phyloP scores from a whole-genome alignment of 2,329 filamentous ascomycete genomes.

The Neonectria hederae region DNA sequence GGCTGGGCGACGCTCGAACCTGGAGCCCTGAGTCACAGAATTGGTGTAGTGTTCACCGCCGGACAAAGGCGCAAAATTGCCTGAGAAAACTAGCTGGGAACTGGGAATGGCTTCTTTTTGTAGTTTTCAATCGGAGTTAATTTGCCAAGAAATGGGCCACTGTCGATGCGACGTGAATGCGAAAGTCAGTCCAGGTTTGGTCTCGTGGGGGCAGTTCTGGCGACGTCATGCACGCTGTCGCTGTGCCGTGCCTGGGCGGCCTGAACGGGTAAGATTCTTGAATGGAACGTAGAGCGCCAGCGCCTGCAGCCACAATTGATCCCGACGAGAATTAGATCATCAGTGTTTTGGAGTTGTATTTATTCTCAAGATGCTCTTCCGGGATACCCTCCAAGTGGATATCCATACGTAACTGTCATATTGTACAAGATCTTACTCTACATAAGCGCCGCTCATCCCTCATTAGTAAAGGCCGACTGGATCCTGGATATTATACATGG shows the following conservation, averaged over 20 bases:
- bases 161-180: not conserved
- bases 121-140: not conserved
- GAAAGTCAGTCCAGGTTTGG: not conserved
- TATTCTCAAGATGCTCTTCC: not conserved
- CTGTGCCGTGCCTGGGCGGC: not conserved
- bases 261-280: constrained; percentile 26
- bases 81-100: not conserved
- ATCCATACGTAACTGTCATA: not conserved
- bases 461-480: constrained; percentile 27
- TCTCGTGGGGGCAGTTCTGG: constrained; percentile 11
- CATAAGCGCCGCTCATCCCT: constrained; percentile 24
- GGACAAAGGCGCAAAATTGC: not conserved
- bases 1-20: constrained; percentile 38
- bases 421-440: constrained; percentile 26
- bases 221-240: constrained; percentile 14
- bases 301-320: not conserved
- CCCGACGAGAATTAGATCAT: not conserved
- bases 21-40: not conserved
- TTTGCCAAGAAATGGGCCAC: not conserved
- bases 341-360: not conserved
- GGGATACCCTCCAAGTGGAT: not conserved
- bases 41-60: not conserved
- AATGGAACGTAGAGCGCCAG: constrained; percentile 10
- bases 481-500: constrained; percentile 34
- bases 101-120: not conserved